phyloP scores from a whole-genome alignment of 2,329 filamentous ascomycete genomes.

The Ophiostoma tasmaniense region DNA sequence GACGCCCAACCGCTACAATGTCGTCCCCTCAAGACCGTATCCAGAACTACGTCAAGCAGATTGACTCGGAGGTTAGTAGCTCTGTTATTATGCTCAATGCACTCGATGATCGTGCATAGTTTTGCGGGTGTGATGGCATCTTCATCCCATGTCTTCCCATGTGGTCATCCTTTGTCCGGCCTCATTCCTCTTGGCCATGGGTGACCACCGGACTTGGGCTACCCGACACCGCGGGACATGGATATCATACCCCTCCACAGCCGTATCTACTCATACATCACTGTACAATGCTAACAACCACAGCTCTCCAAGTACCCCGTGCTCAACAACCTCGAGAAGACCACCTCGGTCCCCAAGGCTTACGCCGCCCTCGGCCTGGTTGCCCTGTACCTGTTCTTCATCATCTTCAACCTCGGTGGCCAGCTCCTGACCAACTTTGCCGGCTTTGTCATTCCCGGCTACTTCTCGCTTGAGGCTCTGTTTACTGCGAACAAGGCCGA shows the following conservation, averaged over 20 bases:
- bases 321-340: slow-evolving; percentile 79
- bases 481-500: slow-evolving; percentile 64
- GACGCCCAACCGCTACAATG: slow-evolving; percentile 42
- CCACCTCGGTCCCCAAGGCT: slow-evolving; percentile 74
- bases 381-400: slow-evolving; percentile 80
- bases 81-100: background rate
- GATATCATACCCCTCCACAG: background rate
- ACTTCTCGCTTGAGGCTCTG: slow-evolving; percentile 73
- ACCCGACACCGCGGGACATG: background rate
- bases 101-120: background rate
- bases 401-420: slow-evolving; percentile 86
- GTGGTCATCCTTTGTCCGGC: background rate
- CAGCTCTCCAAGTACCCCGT: slow-evolving; percentile 79
- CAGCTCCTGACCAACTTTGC: slow-evolving; percentile 82
- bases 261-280: background rate
- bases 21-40: slow-evolving; percentile 66
- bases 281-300: background rate
- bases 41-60: slow-evolving; percentile 65
- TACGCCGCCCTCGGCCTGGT: slow-evolving; percentile 70
- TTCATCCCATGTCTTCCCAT: background rate
- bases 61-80: slow-evolving; percentile 70
- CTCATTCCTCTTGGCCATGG: background rate
- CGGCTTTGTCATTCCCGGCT: slow-evolving; percentile 72
- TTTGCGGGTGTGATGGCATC: background rate
- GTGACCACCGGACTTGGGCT: background rate